A percentile compares a stretch with the other conserved stretches of the same genome.
phyloP scores from a whole-genome alignment of 306 rosid species.

The Dryas octopetala region DNA sequence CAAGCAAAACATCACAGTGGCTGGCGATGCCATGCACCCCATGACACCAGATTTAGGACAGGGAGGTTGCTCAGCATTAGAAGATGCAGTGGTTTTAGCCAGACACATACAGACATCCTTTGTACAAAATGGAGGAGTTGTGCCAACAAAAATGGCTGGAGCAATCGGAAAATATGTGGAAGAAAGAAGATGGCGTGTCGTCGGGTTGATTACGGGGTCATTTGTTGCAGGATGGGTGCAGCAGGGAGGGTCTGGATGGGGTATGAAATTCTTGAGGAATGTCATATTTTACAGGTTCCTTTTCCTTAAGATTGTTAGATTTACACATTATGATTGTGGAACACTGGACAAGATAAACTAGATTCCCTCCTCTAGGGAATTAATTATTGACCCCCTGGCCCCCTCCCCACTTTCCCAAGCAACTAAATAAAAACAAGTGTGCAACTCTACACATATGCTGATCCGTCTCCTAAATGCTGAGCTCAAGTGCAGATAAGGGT shows the following conservation, averaged over 20 bases:
- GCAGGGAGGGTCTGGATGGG: slow-evolving; percentile 16
- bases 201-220: slow-evolving; percentile 5
- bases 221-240: slow-evolving; percentile 30
- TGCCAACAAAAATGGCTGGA: not conserved
- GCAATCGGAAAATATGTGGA: slow-evolving; percentile 10
- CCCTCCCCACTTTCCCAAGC: no score
- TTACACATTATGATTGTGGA: slow-evolving; percentile 22
- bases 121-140: not conserved
- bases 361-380: no score
- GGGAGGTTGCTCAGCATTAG: slow-evolving; percentile 15
- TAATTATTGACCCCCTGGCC: no score
- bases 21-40: slow-evolving; percentile 29
- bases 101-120: slow-evolving; percentile 6
- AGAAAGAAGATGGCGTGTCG: slow-evolving; percentile 31
- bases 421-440: no score
- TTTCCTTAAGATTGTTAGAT: not conserved
- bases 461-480: no score
- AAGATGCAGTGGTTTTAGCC: slow-evolving; percentile 26
- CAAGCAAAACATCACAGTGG: slow-evolving; percentile 22
- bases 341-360: not conserved
- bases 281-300: slow-evolving; percentile 18
- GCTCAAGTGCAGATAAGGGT: no score
- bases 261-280: slow-evolving; percentile 19
- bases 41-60: slow-evolving; percentile 27
- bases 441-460: no score